phyloP scores from a whole-genome alignment of 768 basidiomycete species.

The Cantharellus anzutake region DNA sequence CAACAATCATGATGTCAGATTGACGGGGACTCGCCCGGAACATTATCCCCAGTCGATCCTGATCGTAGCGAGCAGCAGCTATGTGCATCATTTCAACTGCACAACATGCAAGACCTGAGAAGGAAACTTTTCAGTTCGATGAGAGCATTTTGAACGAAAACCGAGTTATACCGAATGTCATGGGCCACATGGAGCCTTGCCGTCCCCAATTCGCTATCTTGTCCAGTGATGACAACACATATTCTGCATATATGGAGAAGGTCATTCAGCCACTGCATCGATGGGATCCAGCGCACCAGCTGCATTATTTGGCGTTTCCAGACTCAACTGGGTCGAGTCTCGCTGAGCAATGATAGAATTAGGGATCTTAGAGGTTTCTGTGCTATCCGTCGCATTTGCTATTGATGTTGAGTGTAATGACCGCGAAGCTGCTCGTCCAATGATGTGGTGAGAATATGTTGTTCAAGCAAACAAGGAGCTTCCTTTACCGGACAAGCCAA shows the following conservation, averaged over 20 bases:
- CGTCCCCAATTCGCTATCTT: slow-evolving; percentile 95
- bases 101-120: slow-evolving; percentile 83
- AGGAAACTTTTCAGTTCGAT: background rate
- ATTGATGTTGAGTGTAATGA: no score
- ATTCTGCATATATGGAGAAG: slow-evolving; percentile 34
- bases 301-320: slow-evolving; percentile 78
- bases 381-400: no score
- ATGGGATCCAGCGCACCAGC: slow-evolving; percentile 38
- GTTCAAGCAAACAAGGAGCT: no score
- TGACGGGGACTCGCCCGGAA: slow-evolving; percentile 99
- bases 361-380: background rate
- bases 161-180: slow-evolving; percentile 57
- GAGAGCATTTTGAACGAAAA: background rate
- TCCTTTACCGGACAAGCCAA: no score
- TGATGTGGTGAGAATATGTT: no score
- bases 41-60: slow-evolving; percentile 90
- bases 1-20: slow-evolving; percentile 98
- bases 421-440: no score
- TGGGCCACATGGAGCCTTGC: slow-evolving; percentile 98
- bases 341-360: slow-evolving; percentile 29
- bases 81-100: slow-evolving; percentile 99
- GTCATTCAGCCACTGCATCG: background rate
- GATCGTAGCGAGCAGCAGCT: slow-evolving; percentile 97
- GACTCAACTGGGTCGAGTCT: slow-evolving; percentile 66
- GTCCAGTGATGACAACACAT: slow-evolving; percentile 89